Evolutionary conservation across 176 grass and related monocot genomes (phyloP).

Genomic region (Otatea glauca): DNA sequence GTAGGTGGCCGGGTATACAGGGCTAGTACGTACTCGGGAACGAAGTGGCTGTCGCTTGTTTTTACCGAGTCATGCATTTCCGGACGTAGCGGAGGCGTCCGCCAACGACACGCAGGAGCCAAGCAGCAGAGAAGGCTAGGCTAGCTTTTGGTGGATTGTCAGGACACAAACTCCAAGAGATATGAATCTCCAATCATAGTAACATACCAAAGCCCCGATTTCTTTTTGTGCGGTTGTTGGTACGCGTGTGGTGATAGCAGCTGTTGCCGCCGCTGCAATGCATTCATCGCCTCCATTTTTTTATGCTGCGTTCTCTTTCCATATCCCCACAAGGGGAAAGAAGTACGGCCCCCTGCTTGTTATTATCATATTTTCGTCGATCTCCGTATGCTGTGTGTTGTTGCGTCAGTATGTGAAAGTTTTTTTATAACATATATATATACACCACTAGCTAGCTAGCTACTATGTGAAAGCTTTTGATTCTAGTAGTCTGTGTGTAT

Average conservation of each 20-base stretch:
- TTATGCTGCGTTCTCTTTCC: slow-evolving; percentile 52
- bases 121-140: neutral
- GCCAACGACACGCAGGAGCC: slow-evolving; percentile 53
- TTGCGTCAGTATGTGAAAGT: slow-evolving; percentile 2
- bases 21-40: slow-evolving; percentile 13
- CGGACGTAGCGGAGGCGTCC: slow-evolving; percentile 35
- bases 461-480: slow-evolving; percentile 15
- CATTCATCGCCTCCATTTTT: slow-evolving; percentile 56
- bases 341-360: slow-evolving; percentile 34
- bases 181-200: slow-evolving; percentile 76
- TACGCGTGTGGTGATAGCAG: slow-evolving; percentile 17
- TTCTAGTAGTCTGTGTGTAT: neutral
- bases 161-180: slow-evolving; percentile 62
- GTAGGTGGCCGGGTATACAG: slow-evolving; percentile 40
- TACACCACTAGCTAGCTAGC: neutral
- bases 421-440: neutral
- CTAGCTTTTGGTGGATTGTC: slow-evolving; percentile 18
- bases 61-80: slow-evolving; percentile 26
- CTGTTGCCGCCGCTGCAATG: slow-evolving; percentile 32
- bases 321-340: slow-evolving; percentile 51
- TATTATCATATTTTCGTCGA: slow-evolving; percentile 22
- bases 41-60: neutral
- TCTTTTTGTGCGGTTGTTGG: slow-evolving; percentile 66
- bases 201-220: slow-evolving; percentile 45
- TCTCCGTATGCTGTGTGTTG: slow-evolving; percentile 17